phyloP scores from a whole-genome alignment of 306 rosid genomes.

The Trifolium repens region DNA sequence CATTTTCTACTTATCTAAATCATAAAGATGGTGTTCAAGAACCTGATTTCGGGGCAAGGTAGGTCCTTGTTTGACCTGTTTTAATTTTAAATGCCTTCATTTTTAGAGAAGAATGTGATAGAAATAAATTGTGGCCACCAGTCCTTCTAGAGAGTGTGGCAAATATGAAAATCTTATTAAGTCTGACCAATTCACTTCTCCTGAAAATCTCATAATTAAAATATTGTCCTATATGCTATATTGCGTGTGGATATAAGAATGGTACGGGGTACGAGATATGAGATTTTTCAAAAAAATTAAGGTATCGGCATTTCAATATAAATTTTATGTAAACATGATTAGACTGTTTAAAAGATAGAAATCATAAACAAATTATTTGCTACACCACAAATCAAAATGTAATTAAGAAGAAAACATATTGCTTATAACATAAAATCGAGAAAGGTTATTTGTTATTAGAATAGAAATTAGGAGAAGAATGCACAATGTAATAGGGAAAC shows the following conservation, averaged over 20 bases:
- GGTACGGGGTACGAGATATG: neutral
- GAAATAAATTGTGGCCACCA: constrained; percentile 24
- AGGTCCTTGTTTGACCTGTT: constrained; percentile 40
- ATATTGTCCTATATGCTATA: constrained; percentile 9
- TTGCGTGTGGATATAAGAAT: neutral
- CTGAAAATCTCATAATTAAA: constrained; percentile 21
- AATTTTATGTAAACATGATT: neutral
- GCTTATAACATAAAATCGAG: neutral
- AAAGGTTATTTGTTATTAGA: neutral
- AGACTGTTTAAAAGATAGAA: neutral
- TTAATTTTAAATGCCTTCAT: constrained; percentile 39
- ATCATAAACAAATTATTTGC: neutral
- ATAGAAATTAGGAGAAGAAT: constrained; percentile 3
- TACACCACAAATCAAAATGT: neutral
- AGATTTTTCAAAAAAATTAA: neutral
- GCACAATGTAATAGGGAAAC: neutral
- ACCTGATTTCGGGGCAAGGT: constrained; percentile 95
- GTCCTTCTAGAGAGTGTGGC: constrained; percentile 17
- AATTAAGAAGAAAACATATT: neutral
- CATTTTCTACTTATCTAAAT: constrained; percentile 47
- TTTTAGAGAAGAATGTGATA: constrained; percentile 28
- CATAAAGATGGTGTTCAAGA: constrained; percentile 60
- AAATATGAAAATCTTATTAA: constrained; percentile 24
- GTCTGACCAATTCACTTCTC: constrained; percentile 29
- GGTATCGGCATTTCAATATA: neutral